Base-by-base conservation (phyloP, 768 basidiomycete genomes). In the Serpula lacrymans region DNA sequence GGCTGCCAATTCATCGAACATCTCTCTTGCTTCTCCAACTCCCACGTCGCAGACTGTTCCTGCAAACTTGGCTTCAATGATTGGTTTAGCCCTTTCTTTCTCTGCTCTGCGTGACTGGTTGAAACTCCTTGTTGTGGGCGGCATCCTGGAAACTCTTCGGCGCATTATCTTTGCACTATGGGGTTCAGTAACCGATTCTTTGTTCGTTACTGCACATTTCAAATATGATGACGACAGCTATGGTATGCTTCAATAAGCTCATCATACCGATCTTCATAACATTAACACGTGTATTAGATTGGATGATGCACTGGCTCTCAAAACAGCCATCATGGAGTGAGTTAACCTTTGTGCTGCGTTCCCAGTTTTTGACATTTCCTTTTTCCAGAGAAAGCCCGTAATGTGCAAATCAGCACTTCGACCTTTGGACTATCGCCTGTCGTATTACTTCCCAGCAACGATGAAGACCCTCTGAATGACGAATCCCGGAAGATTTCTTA, bases 221-320 rank as follows among this genome's bases (percentile, higher is more conserved):
- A 70, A 80, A 1, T 75, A 79, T 4, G 62, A 72, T 0, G 84
- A 88, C 47, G 37, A 52, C n/a, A 68, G 73, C 41, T 84, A 71
- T 49, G 58, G 83, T 82, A 50, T 8, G 78, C n/a, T n/a, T n/a
- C n/a, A n/a, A n/a, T n/a, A n/a, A n/a, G n/a, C n/a, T 48, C 16
- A 2, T 27, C 26, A 9, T 40, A 48, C 34, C 21, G n/a, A 31
- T 46, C 4, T 40, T 44, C 22, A 39, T 39, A 34, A 39, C 17
- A 17, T 14, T 28, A 40, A 34, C 26, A 9, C 20, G 22, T 39
- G 34, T 48, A 25, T 30, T 22, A 85, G 82, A 72, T 27, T 88
- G 85, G 85, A 69, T 87, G 51, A 73, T 84, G 71, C 60, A 71
- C 28, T 88, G 84, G 84, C 58, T 87, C 1, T 77, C 80, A 4